Evolutionary conservation across 495 filamentous ascomycete species (phyloP).

Genomic region (Extremus antarcticus): DNA sequence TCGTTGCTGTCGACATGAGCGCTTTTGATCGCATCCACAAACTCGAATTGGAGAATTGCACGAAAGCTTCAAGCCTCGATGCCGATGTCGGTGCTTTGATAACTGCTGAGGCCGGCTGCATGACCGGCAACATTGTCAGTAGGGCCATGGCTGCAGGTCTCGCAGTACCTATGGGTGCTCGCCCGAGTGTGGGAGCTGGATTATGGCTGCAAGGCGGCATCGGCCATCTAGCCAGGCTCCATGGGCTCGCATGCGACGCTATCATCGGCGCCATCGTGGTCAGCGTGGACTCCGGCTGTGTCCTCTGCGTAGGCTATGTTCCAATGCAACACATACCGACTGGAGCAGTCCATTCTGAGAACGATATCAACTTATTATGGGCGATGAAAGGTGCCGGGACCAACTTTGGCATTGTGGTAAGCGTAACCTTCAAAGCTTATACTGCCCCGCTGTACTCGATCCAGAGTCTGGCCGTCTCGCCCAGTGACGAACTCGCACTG

Average conservation of each 20-base stretch:
- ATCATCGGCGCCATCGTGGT: slow-evolving; percentile 51
- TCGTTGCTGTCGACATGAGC: slow-evolving; percentile 49
- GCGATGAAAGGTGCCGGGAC: slow-evolving; percentile 51
- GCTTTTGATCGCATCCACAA: slow-evolving; percentile 40
- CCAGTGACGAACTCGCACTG: slow-evolving; percentile 33
- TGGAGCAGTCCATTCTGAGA: slow-evolving; percentile 35
- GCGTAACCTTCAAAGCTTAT: slow-evolving; percentile 44
- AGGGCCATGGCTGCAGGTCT: slow-evolving; percentile 40
- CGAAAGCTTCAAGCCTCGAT: too few species aligned
- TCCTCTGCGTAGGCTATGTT: slow-evolving; percentile 37
- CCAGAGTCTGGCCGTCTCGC: slow-evolving; percentile 42
- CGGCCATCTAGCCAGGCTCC: slow-evolving; percentile 45
- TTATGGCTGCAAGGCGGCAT: slow-evolving; percentile 57
- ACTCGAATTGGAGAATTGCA: too few species aligned
- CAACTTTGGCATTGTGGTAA: slow-evolving; percentile 53
- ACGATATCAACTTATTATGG: slow-evolving; percentile 48
- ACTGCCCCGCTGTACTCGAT: slow-evolving; percentile 33
- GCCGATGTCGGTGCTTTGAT: slow-evolving; percentile 29
- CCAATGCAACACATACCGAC: background rate
- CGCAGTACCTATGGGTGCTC: slow-evolving; percentile 48
- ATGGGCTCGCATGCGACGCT: slow-evolving; percentile 51
- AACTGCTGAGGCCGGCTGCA: slow-evolving; percentile 44
- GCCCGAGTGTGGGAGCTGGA: slow-evolving; percentile 53
- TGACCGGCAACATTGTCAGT: slow-evolving; percentile 44
- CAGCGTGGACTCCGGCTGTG: slow-evolving; percentile 39